Percentiles rank a stretch among this genome's conserved stretches.
These are phyloP conservation scores for Paracorniculantispora psalliotae DNA, from an alignment of 2,329 filamentous ascomycete species.

Conservation along the genomic window DNA sequence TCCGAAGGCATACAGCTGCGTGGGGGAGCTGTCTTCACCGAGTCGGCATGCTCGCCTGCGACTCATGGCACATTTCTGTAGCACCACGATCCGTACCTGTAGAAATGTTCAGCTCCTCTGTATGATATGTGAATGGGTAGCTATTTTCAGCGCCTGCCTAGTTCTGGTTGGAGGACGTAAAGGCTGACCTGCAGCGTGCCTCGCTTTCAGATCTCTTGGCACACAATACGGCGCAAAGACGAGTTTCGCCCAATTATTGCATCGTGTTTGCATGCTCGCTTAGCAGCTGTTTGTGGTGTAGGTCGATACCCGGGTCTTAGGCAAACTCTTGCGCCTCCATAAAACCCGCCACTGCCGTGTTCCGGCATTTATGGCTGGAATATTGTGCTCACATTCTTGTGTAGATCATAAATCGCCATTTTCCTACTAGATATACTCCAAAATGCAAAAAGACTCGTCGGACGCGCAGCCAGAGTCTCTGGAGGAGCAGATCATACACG, in stretches of 20 bases:
- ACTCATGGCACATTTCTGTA: neutral
- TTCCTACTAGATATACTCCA: neutral
- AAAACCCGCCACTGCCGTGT: neutral
- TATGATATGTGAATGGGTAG: neutral
- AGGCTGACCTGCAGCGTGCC: neutral
- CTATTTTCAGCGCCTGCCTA: neutral
- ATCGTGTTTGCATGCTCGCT: neutral
- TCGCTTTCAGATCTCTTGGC: neutral
- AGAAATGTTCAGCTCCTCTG: neutral
- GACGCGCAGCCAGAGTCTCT: constrained; percentile 6
- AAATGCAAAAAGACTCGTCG: neutral
- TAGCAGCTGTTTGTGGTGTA: neutral
- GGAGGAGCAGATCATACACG: constrained; percentile 8
- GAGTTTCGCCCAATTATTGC: neutral
- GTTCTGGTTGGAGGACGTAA: neutral
- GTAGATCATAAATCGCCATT: too few species aligned
- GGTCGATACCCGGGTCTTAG: too few species aligned
- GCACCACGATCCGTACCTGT: neutral
- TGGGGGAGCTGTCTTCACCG: constrained; percentile 1
- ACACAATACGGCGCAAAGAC: neutral
- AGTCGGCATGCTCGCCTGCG: neutral
- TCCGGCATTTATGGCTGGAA: neutral
- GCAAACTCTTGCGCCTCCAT: neutral
- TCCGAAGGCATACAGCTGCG: neutral
- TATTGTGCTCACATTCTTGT: too few species aligned